Conservation (phyloP, 345 rosid genomes). For the Brassica napus region Da-Ae NC_063447.1:8145501-8146000, state of each 20-base stretch:
- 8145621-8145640: constrained; percentile 87
- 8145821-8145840: constrained; percentile 92
- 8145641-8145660: constrained; percentile 61
- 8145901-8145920: not conserved
- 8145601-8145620: constrained; percentile 84
- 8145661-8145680: constrained; percentile 51
- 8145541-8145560: constrained; percentile 58
- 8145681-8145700: constrained; percentile 73
- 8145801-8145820: constrained; percentile 71
- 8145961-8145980: constrained; percentile 81
- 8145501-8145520: too few species aligned
- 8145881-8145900: not conserved
- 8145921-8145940: not conserved
- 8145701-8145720: constrained; percentile 53
- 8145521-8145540: not conserved
- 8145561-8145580: constrained; percentile 81
- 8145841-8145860: constrained; percentile 62
- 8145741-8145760: constrained; percentile 80
- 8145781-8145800: constrained; percentile 67
- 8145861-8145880: not conserved
- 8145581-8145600: constrained; percentile 88
- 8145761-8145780: constrained; percentile 77
- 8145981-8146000: constrained; percentile 93
- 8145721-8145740: constrained; percentile 71
- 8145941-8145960: constrained; percentile 91